Conservation (phyloP, 495 filamentous ascomycete species). For the Penicillium roqueforti region DNA sequence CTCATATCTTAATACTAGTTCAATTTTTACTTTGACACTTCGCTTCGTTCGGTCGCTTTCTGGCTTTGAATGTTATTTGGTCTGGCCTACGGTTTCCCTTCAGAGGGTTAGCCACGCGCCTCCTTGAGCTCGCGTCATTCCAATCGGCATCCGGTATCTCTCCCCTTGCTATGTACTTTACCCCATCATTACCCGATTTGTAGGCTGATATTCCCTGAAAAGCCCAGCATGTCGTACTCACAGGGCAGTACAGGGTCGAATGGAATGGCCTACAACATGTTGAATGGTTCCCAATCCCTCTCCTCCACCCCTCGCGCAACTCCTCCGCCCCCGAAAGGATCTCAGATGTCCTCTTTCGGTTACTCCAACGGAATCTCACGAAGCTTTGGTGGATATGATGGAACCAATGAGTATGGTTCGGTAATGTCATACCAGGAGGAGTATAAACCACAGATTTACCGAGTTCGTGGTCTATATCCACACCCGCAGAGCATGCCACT, state of each 20-base stretch:
- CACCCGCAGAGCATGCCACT: slow-evolving; percentile 17
- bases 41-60: slow-evolving; percentile 5
- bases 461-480: slow-evolving; percentile 45
- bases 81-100: slow-evolving; percentile 24
- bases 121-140: slow-evolving; percentile 33
- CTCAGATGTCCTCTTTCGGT: slow-evolving; percentile 45
- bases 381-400: slow-evolving; percentile 43
- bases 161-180: slow-evolving; percentile 19
- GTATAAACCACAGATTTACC: slow-evolving; percentile 70
- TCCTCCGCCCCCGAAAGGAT: slow-evolving; percentile 44
- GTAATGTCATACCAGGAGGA: slow-evolving; percentile 51
- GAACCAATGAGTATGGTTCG: slow-evolving; percentile 46
- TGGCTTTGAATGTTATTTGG: slow-evolving; percentile 17
- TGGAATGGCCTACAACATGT: slow-evolving; percentile 41
- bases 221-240: slow-evolving; percentile 40
- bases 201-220: slow-evolving; percentile 6
- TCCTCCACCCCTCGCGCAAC: slow-evolving; percentile 52
- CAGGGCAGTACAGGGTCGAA: slow-evolving; percentile 43
- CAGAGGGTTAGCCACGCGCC: slow-evolving; percentile 36
- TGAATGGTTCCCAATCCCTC: slow-evolving; percentile 50
- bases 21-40: slow-evolving; percentile 9
- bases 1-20: slow-evolving; percentile 17
- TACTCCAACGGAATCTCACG: slow-evolving; percentile 38
- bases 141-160: slow-evolving; percentile 25
- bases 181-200: slow-evolving; percentile 15